Percentiles rank a stretch among this genome's conserved stretches.
Evolutionary conservation across 1,139 yeast species (phyloP).

Genomic region (Lizanozyma gosingica): DNA sequence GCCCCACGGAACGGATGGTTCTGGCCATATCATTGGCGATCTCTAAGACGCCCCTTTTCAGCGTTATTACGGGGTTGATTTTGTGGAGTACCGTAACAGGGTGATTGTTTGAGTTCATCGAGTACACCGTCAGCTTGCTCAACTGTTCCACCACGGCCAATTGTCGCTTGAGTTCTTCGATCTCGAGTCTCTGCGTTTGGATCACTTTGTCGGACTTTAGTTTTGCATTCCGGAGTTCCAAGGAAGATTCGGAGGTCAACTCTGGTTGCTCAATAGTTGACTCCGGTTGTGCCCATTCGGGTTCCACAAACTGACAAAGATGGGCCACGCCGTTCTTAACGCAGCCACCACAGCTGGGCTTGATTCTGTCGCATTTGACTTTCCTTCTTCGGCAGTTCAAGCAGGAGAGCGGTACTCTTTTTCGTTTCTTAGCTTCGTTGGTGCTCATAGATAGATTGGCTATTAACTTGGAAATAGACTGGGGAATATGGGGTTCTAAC

Average conservation of each 20-base stretch:
- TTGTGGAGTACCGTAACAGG: slow-evolving; percentile 14
- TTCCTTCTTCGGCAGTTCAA: slow-evolving; percentile 35
- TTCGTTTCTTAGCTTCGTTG: slow-evolving; percentile 17
- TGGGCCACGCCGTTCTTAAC: slow-evolving; percentile 33
- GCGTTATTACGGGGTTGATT: slow-evolving; percentile 9
- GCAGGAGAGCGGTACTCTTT: slow-evolving; percentile 35
- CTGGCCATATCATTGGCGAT: slow-evolving; percentile 13
- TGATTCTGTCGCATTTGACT: slow-evolving; percentile 37
- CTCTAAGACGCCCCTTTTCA: slow-evolving; percentile 11
- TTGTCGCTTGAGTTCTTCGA: slow-evolving; percentile 28
- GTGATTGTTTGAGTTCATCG: neutral
- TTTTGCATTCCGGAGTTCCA: neutral
- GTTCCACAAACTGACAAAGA: slow-evolving; percentile 34
- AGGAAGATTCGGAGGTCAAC: neutral
- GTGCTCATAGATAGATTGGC: no score
- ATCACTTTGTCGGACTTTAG: slow-evolving; percentile 11
- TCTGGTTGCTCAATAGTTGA: slow-evolving; percentile 1
- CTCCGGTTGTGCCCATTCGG: slow-evolving; percentile 24
- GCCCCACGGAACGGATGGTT: slow-evolving; percentile 6
- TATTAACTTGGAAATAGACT: no score
- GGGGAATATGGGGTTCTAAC: no score
- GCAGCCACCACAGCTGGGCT: slow-evolving; percentile 39
- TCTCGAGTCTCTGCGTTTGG: slow-evolving; percentile 21
- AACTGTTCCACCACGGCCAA: slow-evolving; percentile 19
- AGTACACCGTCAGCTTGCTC: neutral